Evolutionary conservation across 495 filamentous ascomycete genomes (phyloP), one percentile per base, ranked within the genome.

Genomic region (Baudoinia panamericana): DNA sequence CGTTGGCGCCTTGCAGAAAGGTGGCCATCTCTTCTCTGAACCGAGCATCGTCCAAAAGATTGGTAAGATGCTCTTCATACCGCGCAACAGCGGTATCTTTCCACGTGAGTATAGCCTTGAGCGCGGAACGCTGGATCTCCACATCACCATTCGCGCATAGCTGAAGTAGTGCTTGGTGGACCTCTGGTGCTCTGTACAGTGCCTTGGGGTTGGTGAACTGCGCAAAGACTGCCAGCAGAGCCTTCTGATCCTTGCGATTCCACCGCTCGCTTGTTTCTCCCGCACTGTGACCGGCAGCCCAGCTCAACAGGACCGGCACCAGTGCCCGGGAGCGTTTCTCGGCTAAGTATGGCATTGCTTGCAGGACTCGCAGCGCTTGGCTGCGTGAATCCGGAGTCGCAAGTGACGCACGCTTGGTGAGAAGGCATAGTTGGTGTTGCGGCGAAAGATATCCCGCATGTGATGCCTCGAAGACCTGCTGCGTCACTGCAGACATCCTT

Each of bases 1-100:
- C 81, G 5, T 66, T 55, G 9, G 65, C 69, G 21, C 71, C 60
- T 52, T 85, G 82, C 34, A 96, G 73, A 40, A 96, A 80, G 1
- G 85, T 73, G 0, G 84, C 73, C 11, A 96, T 71, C 59, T 95
- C 85, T 52, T 96, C 92, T 51, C 83, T 78, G 62, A 96, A 95
- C 30, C 82, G 68, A 2, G 83, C 73, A 44, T 96, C 90, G 50
- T 99, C 92, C 11, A 96, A 68, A 4, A 99, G 67, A 46, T 88
- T 90, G 26, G 83, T 70, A 6, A 99, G 66, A 46, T 85, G 81
- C 50, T 94, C 87, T 45, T 87, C 72, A 53, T 94, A 96, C 2
- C 76, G 75, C 31, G 67, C 68, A 33, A 99, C 66, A 13, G 67
- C 73, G 2, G 78, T 64, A 25, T 72, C 67, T 56, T 93, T 95